phyloP scores from a whole-genome alignment of 305 asterid genomes.

The Ajuga reptans region DNA sequence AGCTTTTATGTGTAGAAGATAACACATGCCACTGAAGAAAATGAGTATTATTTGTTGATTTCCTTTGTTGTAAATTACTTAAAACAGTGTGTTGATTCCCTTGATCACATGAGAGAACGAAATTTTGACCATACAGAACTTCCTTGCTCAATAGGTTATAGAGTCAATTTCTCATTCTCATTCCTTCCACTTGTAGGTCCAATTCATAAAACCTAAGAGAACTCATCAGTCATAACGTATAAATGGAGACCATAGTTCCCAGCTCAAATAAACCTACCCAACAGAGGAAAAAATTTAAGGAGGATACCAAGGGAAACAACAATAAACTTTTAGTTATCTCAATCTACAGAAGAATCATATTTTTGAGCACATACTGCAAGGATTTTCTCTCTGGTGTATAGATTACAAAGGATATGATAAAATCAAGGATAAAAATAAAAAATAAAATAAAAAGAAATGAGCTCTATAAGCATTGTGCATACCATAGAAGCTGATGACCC shows the following conservation, averaged over 20 bases:
- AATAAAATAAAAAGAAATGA: neutral
- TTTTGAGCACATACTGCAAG: neutral
- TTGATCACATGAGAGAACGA: neutral
- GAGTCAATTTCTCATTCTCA: neutral
- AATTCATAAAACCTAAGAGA: neutral
- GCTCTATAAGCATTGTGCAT: slow-evolving; percentile 16
- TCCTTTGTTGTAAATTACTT: neutral
- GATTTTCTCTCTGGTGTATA: neutral
- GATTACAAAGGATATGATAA: neutral
- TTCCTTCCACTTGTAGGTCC: neutral
- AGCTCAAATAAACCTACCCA: neutral
- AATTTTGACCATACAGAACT: neutral
- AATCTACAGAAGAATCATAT: neutral
- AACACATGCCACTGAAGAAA: neutral
- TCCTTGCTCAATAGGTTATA: neutral
- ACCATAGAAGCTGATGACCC: slow-evolving; percentile 83
- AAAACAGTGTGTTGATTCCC: neutral
- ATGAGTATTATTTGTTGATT: neutral
- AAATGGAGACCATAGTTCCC: neutral
- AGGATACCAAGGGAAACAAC: neutral
- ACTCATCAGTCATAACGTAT: neutral
- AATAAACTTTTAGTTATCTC: neutral
- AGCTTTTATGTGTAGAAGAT: neutral
- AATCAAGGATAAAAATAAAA: neutral
- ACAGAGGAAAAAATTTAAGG: neutral